Conservation (phyloP, 2,329 filamentous ascomycete genomes). For the Penicillium sumatraense region DNA sequence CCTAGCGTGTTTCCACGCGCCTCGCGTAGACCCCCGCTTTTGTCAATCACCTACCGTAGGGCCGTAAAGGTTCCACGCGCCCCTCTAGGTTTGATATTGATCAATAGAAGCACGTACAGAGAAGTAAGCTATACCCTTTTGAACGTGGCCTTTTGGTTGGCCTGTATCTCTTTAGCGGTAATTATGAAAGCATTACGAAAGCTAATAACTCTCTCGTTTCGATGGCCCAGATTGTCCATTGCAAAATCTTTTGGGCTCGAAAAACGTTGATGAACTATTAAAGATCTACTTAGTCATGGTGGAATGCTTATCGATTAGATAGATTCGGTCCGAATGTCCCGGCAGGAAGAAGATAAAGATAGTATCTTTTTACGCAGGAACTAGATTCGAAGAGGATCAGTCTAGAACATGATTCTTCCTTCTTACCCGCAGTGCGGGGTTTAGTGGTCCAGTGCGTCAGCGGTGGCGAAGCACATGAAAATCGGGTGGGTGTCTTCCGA, state of each 20-base stretch:
- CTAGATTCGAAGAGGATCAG: constrained; percentile 1
- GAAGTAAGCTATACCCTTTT: neutral
- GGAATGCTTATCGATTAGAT: constrained; percentile 5
- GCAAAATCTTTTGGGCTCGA: constrained; percentile 1
- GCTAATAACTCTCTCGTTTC: neutral
- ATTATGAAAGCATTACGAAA: constrained; percentile 5
- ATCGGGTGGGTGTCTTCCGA: constrained; percentile 1
- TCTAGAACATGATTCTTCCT: constrained; percentile 1
- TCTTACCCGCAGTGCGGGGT: neutral
- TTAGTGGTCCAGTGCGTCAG: neutral
- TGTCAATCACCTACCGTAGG: constrained; percentile 1
- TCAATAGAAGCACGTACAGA: constrained; percentile 1
- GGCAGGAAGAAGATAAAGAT: constrained; percentile 2
- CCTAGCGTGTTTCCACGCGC: constrained; percentile 5
- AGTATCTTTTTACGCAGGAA: constrained; percentile 4
- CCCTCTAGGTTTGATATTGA: constrained; percentile 5
- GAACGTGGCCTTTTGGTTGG: neutral
- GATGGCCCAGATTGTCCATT: neutral
- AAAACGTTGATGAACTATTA: neutral
- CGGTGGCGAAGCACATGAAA: constrained; percentile 3
- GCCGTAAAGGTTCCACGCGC: constrained; percentile 4
- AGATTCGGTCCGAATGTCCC: constrained; percentile 1
- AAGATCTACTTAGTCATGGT: constrained; percentile 6
- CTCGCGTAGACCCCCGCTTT: constrained; percentile 4
- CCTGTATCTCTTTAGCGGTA: constrained; percentile 1